phyloP scores from a whole-genome alignment of 345 rosid species.

The Rhodamnia argentea region DNA sequence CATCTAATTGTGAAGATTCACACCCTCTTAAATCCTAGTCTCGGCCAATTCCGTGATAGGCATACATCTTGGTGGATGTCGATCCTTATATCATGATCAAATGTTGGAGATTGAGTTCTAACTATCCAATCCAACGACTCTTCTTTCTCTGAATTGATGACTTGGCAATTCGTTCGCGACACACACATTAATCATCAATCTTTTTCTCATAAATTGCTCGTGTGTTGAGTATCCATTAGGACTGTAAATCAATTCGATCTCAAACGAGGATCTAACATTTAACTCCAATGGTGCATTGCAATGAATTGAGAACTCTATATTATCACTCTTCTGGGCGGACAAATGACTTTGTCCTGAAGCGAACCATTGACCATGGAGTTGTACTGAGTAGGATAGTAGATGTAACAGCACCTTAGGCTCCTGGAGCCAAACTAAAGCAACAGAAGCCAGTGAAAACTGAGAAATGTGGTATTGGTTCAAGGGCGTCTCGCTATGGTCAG shows the following conservation, averaged over 20 bases:
- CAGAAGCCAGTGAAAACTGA: neutral
- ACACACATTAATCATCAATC: neutral
- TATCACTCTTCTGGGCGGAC: neutral
- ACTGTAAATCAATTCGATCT: neutral
- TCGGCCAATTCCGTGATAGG: too few species aligned
- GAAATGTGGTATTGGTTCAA: neutral
- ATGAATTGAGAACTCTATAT: neutral
- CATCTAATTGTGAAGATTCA: neutral
- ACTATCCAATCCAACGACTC: neutral
- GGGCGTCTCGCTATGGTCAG: conserved; percentile 37
- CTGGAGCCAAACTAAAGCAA: neutral
- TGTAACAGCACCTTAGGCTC: neutral
- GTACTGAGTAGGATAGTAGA: neutral
- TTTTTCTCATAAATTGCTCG: neutral
- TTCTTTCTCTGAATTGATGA: neutral
- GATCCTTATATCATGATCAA: too few species aligned
- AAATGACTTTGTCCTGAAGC: neutral
- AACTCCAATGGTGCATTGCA: neutral
- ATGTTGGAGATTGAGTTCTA: neutral
- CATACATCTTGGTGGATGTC: too few species aligned
- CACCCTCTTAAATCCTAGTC: too few species aligned
- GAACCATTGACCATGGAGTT: neutral
- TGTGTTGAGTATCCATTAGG: neutral
- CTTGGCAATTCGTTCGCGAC: neutral
- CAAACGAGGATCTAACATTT: neutral